Percentiles rank a stretch among this genome's conserved stretches.
Conservation (phyloP, 208 protist genomes). For the Trypanosoma conorhini region DNA sequence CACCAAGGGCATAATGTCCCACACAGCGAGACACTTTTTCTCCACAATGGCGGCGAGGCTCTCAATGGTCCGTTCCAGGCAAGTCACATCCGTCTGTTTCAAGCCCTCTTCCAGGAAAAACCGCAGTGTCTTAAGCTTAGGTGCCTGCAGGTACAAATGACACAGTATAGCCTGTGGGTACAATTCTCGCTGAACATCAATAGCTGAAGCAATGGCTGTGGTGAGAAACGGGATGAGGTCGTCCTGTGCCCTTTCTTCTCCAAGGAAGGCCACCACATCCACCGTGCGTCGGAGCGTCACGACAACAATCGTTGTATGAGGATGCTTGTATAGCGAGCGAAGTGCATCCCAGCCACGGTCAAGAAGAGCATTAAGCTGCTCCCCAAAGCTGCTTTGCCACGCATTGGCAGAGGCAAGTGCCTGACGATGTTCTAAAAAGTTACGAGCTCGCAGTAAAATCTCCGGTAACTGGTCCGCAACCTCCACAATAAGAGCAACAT, state of each 20-base stretch:
- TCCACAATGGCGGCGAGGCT: slow-evolving; percentile 43
- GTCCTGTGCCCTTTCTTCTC: slow-evolving; percentile 54
- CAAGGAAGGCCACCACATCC: slow-evolving; percentile 59
- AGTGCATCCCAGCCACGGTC: slow-evolving; percentile 63
- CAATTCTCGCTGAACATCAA: slow-evolving; percentile 54
- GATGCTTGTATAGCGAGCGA: slow-evolving; percentile 52
- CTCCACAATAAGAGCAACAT: slow-evolving; percentile 45
- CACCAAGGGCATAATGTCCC: slow-evolving; percentile 56
- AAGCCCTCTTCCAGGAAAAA: slow-evolving; percentile 78
- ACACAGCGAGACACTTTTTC: slow-evolving; percentile 22
- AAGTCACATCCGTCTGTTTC: slow-evolving; percentile 34
- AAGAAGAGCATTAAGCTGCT: slow-evolving; percentile 47
- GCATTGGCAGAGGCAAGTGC: slow-evolving; percentile 24
- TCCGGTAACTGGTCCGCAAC: slow-evolving; percentile 64
- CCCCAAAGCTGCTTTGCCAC: slow-evolving; percentile 28
- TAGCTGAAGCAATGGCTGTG: slow-evolving; percentile 42
- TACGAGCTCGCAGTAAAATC: slow-evolving; percentile 52
- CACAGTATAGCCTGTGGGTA: slow-evolving; percentile 57
- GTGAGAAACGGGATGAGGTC: slow-evolving; percentile 77
- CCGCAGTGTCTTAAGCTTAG: slow-evolving; percentile 48
- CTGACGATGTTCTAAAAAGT: slow-evolving; percentile 43
- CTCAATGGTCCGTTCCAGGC: slow-evolving; percentile 45
- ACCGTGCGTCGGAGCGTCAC: slow-evolving; percentile 37
- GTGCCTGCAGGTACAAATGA: slow-evolving; percentile 41
- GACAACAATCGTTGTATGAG: slow-evolving; percentile 35